These are phyloP conservation scores for Podospora australis DNA, from an alignment of 495 filamentous ascomycete genomes.

Conservation along the genomic window DNA sequence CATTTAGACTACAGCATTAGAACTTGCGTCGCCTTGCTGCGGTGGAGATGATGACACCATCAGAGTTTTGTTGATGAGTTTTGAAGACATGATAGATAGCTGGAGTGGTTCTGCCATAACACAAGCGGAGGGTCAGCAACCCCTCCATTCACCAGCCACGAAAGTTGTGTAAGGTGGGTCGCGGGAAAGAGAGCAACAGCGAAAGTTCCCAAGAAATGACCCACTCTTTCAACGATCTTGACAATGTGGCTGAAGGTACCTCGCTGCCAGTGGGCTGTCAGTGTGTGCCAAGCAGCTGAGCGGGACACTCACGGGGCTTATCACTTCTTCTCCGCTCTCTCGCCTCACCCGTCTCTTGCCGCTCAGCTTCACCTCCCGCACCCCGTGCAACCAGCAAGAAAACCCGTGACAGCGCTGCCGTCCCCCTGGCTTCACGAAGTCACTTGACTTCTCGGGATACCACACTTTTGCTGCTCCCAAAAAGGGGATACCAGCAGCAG, in stretches of 20 bases:
- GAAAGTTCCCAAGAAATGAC: neutral
- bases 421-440: too few relatives aligned
- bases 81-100: neutral
- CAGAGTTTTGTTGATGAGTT: neutral
- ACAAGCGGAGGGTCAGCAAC: too few relatives aligned
- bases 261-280: too few relatives aligned
- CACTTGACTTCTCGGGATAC: conserved; percentile 1
- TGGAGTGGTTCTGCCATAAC: too few relatives aligned
- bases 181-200: too few relatives aligned
- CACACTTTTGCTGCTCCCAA: too few relatives aligned
- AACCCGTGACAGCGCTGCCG: neutral
- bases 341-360: conserved; percentile 5
- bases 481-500: neutral
- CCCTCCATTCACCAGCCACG: too few relatives aligned
- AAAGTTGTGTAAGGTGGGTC: too few relatives aligned
- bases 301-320: conserved; percentile 2
- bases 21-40: neutral
- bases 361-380: conserved; percentile 4
- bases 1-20: neutral
- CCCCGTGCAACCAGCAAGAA: neutral
- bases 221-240: neutral
- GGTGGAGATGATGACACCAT: neutral
- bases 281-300: too few relatives aligned
- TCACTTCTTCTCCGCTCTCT: neutral
- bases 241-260: neutral